Evolutionary conservation across 768 basidiomycete genomes (phyloP), one percentile per base, ranked within the genome.

Genomic region (Tricholomella constricta): DNA sequence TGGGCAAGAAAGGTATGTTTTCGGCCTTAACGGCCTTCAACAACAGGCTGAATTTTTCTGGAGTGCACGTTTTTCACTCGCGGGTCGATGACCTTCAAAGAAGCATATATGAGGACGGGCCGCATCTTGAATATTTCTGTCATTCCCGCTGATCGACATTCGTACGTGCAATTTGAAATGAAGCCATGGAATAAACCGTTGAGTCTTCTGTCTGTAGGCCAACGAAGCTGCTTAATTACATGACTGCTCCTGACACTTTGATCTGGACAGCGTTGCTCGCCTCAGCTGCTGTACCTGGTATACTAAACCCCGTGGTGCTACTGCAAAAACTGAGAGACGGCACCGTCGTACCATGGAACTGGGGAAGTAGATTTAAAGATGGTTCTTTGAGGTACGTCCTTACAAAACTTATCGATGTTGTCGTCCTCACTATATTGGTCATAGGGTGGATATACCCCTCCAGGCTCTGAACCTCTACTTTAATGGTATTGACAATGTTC

Each of bases 231-330:
- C 76, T 99, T 10, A 99, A 98, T 67, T 94, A 97, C 64, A 82
- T 98, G 56, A 95, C 94, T 17, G 90, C 94, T n/a, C 97, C 97
- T 0, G 91, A 98, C 66, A 89, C 88, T 3, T 75, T 91, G 17
- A 89, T 91, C 49, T 91, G 88, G 89, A 86, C 82, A 38, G 87
- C 88, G 2, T 62, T 91, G 32, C 72, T 96, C 36, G 93, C 94
- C 6, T 94, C 92, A 4, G 94, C 95, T 2, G 95, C 96, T 20
- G 95, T 97, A 2, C 96, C 95, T 0, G 94, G 96, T 0, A 96
- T 98, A 59, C 68, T 98, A 36, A 95, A 97, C 60, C 94, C 96
- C 4, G 96, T 98, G 14, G 94, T 94, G 0, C 71, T 99, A 48
- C 91, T 99, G 89, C 89, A 93, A 65, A 98, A 96, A 69, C 79